Evolutionary conservation across 148 eudicot species (phyloP), one percentile per base, ranked within the genome.

Genomic region (Dysphania ambrosioides): DNA sequence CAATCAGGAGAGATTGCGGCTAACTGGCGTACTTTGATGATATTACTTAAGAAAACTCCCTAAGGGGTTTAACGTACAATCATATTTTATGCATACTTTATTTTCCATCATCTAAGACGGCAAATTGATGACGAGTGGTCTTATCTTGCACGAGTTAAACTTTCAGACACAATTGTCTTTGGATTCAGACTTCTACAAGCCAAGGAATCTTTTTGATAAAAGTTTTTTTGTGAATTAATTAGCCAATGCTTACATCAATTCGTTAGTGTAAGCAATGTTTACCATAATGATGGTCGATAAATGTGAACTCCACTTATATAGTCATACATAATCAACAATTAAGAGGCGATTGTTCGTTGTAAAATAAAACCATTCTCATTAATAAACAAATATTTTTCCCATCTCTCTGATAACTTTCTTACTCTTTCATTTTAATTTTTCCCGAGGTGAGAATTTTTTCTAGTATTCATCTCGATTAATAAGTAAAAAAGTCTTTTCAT

Each of bases 31-130:
- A 26, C 8, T 61, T 24, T 19, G 13, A n/a, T n/a, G 12, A 34
- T 36, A 15, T 69, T 32, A 49, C 79, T 76, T 76, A 60, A 26
- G 55, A 67, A 66, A 75, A 58, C 31, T 36, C 16, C 29, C 18
- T 47, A 15, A 47, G 18, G 53, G 13, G 16, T 47, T 9, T 63
- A 34, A 40, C 16, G 13, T 24, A 27, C 36, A 21, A 21, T 13
- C 40, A 47, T 32, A 0, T 31, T 2, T 62, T 8, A 62, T 68
- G 34, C n/a, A 70, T 49, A 6, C 19, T n/a, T 42, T 36, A 11
- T 44, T 47, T 10, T 47, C 15, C 0, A 47, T 47, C 16, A 47
- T 4, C 16, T 47, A 47, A 41, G 44, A 41, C 55, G 29, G n/a
- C 55, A 41, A 56, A 40, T 21, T 42, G 49, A 29, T 58, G 5